Evolutionary conservation across 768 basidiomycete species (phyloP), one percentile per base, ranked within the genome.

Genomic region (Hortiboletus flavorubellus): DNA sequence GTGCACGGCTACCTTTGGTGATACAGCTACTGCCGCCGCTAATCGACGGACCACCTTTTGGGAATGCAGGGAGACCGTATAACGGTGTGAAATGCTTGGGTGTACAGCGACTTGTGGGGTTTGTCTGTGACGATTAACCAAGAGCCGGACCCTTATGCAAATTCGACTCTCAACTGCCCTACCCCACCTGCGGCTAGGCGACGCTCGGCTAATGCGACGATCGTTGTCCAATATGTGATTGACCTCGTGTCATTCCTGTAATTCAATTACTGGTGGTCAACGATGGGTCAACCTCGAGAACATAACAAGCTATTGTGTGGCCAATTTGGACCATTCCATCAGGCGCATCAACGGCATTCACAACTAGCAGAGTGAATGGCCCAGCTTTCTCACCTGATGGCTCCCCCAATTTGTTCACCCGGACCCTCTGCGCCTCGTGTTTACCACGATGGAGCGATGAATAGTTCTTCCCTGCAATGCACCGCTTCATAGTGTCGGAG

Each of bases 391-490:
- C 46, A 34, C 21, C 21, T 21, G 21, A 21, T 21, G 21, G 21
- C 21, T 21, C 21, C 53, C 59, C 55, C 37, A 34, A 67, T 56
- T 57, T 46, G 46, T 50, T 53, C 56, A 33, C 46, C 50, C 58
- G 44, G 49, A 58, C 56, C 58, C 59, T 58, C 53, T 42, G 23
- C 50, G 38, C 69, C 70, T 71, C 68, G 59, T 71, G 69, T 67
- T 61, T 45, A 60, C 67, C 68, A 70, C 69, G 68, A 60, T 70
- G 68, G 44, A 53, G 44, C 44, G 60, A 60, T 68, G 46, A 58
- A 55, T 53, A 52, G 44, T 53, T 54, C 55, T 60, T 55, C 55
- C 53, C 46, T 68, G 62, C 53, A 68, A 62, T 59, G 64, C 59
- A 56, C 58, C 41, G 58, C 61, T 65, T 66, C 59, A 58, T 56